A percentile compares a stretch with the other conserved stretches of the same genome.
Evolutionary conservation across 768 basidiomycete genomes (phyloP).

Genomic region (Saitozyma sp.): DNA sequence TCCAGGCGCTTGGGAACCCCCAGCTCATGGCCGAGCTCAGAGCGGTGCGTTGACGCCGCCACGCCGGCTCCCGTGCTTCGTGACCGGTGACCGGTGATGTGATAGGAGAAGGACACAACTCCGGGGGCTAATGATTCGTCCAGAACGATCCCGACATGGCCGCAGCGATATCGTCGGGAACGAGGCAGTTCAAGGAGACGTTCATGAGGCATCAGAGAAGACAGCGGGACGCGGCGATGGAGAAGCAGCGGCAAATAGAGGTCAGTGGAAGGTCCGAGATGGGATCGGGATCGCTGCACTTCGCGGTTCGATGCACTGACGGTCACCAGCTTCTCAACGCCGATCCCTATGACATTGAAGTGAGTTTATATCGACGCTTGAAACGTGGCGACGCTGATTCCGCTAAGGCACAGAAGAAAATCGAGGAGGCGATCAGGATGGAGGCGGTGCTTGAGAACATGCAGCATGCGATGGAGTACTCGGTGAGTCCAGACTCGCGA

Average conservation of each 20-base stretch:
- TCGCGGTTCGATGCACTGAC: conserved; percentile 55
- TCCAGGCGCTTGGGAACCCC: conserved; percentile 84
- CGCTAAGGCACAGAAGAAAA: conserved; percentile 70
- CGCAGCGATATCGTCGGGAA: conserved; percentile 66
- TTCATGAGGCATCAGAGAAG: conserved; percentile 37
- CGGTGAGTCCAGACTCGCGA: conserved; percentile 18
- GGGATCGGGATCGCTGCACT: too few relatives aligned
- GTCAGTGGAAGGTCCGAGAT: conserved; percentile 12
- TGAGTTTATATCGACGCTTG: conserved; percentile 8
- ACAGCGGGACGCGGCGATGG: conserved; percentile 52
- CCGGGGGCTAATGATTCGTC: neutral
- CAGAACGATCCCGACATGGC: conserved; percentile 83
- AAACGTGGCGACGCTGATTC: neutral
- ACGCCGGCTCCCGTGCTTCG: neutral
- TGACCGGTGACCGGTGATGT: neutral
- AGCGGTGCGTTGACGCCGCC: conserved; percentile 57
- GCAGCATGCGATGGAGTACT: conserved; percentile 89
- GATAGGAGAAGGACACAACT: neutral
- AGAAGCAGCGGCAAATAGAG: conserved; percentile 59
- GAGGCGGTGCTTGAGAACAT: conserved; percentile 88
- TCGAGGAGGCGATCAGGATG: conserved; percentile 89
- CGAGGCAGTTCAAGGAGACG: conserved; percentile 74
- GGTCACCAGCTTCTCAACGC: conserved; percentile 64
- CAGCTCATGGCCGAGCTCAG: conserved; percentile 71
- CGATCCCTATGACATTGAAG: conserved; percentile 84